These are phyloP conservation scores for Podaxis sp. DNA, from an alignment of 768 basidiomycete genomes.

Conservation along the genomic window DNA sequence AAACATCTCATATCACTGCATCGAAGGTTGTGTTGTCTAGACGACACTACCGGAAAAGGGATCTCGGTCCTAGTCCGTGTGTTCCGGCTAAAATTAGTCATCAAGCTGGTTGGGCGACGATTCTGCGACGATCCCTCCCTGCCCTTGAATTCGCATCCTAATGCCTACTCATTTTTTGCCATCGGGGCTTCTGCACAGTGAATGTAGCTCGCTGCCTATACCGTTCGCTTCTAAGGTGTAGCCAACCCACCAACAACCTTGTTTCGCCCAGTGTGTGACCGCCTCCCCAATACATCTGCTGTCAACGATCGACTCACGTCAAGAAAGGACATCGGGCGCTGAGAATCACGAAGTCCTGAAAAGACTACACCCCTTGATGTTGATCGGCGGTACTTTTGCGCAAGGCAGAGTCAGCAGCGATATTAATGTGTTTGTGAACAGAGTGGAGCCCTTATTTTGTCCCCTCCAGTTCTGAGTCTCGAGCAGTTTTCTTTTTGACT, in stretches of 20 bases:
- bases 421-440: background rate
- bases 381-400: background rate
- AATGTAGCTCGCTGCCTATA: too few species aligned
- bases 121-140: background rate
- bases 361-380: too few species aligned
- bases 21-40: background rate
- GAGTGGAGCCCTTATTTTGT: background rate
- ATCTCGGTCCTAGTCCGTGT: background rate
- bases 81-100: constrained; percentile 11
- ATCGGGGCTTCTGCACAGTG: too few species aligned
- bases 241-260: background rate
- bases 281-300: background rate
- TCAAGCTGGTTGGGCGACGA: background rate
- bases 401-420: background rate
- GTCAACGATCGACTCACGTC: constrained; percentile 1
- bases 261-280: background rate
- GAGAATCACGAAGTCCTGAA: background rate
- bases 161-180: background rate
- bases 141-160: background rate
- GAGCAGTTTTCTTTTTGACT: background rate
- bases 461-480: background rate
- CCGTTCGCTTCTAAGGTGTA: background rate
- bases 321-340: background rate
- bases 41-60: background rate
- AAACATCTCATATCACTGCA: background rate